Base-by-base conservation (phyloP, 495 filamentous ascomycete species). In the Stereocaulon alpinum region DNA sequence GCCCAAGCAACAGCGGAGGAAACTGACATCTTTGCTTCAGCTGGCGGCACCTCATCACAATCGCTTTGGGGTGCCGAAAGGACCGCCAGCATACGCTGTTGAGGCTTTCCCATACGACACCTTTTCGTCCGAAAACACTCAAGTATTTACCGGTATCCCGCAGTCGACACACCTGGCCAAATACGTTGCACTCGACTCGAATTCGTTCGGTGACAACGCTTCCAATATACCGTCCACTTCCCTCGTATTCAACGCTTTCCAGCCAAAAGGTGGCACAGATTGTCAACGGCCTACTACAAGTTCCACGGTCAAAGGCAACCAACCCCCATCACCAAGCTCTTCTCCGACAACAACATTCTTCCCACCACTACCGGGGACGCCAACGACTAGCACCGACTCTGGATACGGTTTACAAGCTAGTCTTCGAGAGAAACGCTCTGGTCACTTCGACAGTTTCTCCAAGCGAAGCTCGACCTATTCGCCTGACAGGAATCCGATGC, bases 391-490 rank as follows among this genome's bases (percentile, higher is more conserved):
- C 11, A 91, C 84, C 63, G 93, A 97, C 66, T 95, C 91, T 34
- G 92, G 88, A 3, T 91, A 89, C 70, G 86, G 87, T 24, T 76
- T 96, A 34, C 85, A 90, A 61, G 82, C 87, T 6, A 94, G 87
- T 7, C 73, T 98, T 42, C 80, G 89, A 22, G 93, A 96, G 68
- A 98, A 96, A 76, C 84, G 93, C 34, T 96, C 93, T 15, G 93
- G 89, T 9, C 91, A 96, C 71, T 95, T 96, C 56, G 92, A 97
- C 69, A 79, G 83, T 24, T 78, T 80, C 52, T 89, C 89, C 11
- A 82, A 90, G 54, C 81, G 93, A 61, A 96, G 90, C 72, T 95
- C 91, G 12, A 94, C 92, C 47, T 92, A 95, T 70, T 89, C 87
- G 15, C 78, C 91, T 69, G 87, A 91, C 37, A 76, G 83, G 63